Conservation (phyloP, 257 asterid species). For the Hygrophila difformis region DNA sequence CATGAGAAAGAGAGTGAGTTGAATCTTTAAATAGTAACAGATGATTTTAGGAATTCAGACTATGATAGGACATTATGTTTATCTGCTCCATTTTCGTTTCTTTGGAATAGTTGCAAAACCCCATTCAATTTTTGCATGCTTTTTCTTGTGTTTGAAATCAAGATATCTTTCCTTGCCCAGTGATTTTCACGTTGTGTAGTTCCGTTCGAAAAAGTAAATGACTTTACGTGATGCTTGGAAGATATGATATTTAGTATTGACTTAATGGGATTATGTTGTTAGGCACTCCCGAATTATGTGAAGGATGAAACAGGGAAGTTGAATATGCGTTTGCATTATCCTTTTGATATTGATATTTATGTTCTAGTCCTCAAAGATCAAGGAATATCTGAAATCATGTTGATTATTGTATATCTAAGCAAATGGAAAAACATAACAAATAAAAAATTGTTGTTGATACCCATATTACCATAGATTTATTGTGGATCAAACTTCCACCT, state of each 20-base stretch:
- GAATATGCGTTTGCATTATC: no score
- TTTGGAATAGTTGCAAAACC: background rate
- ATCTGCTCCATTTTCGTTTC: background rate
- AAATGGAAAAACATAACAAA: no score
- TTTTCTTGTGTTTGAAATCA: background rate
- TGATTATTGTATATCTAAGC: no score
- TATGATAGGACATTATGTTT: background rate
- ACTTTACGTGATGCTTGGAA: background rate
- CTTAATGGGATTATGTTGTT: background rate
- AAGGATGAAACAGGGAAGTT: background rate
- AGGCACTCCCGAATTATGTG: background rate
- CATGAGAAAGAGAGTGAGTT: slow-evolving; percentile 70
- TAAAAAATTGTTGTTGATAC: no score
- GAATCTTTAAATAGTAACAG: slow-evolving; percentile 1
- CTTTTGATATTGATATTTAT: background rate
- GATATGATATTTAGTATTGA: background rate
- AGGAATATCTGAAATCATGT: no score
- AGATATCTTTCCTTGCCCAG: background rate
- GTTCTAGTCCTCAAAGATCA: no score
- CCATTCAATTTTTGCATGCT: slow-evolving; percentile 1
- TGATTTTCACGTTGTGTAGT: no score
- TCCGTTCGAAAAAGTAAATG: slow-evolving; percentile 3
- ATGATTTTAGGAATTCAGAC: background rate
- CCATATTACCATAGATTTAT: no score
- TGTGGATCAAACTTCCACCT: no score